Percentiles rank a stretch among this genome's conserved stretches.
phyloP scores from a whole-genome alignment of 2,329 filamentous ascomycete species.

The Xylariaceae sp. region DNA sequence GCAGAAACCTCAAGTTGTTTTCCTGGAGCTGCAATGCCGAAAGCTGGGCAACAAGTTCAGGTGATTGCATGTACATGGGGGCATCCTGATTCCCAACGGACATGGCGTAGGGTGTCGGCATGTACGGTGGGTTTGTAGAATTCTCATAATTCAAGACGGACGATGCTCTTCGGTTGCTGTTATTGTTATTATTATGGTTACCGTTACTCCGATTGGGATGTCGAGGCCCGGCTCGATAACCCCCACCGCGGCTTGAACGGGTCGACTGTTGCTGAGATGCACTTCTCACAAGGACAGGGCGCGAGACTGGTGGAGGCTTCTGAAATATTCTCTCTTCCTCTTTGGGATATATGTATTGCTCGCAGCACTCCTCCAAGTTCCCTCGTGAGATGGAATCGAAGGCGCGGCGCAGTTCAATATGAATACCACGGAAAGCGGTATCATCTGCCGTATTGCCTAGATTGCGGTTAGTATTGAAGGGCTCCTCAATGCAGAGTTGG shows the following conservation, averaged over 20 bases:
- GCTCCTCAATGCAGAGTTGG: constrained; percentile 89
- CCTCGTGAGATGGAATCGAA: constrained; percentile 77
- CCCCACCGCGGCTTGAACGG: constrained; percentile 43
- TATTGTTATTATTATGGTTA: constrained; percentile 35
- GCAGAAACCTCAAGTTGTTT: constrained; percentile 42
- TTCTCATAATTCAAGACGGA: constrained; percentile 52
- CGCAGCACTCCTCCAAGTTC: constrained; percentile 78
- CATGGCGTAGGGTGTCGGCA: constrained; percentile 38
- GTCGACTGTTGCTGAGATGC: constrained; percentile 55
- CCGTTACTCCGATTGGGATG: constrained; percentile 38
- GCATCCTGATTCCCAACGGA: constrained; percentile 44
- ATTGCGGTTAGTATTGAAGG: constrained; percentile 86
- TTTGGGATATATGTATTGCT: constrained; percentile 81
- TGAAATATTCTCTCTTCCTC: constrained; percentile 66
- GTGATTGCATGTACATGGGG: constrained; percentile 45
- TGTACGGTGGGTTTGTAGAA: constrained; percentile 39
- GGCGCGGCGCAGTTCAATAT: constrained; percentile 81
- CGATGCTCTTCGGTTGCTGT: constrained; percentile 45
- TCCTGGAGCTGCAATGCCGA: constrained; percentile 46
- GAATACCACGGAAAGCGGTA: constrained; percentile 86
- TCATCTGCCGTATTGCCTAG: constrained; percentile 95
- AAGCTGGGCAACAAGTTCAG: constrained; percentile 41
- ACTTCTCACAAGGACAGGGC: constrained; percentile 56
- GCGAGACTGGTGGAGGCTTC: constrained; percentile 51
- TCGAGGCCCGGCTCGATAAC: constrained; percentile 46